Percentiles rank a stretch among this genome's conserved stretches.
These are phyloP conservation scores for Pseudogymnoascus sp. DNA, from an alignment of 2,329 filamentous ascomycete genomes.

Conservation along the genomic window DNA sequence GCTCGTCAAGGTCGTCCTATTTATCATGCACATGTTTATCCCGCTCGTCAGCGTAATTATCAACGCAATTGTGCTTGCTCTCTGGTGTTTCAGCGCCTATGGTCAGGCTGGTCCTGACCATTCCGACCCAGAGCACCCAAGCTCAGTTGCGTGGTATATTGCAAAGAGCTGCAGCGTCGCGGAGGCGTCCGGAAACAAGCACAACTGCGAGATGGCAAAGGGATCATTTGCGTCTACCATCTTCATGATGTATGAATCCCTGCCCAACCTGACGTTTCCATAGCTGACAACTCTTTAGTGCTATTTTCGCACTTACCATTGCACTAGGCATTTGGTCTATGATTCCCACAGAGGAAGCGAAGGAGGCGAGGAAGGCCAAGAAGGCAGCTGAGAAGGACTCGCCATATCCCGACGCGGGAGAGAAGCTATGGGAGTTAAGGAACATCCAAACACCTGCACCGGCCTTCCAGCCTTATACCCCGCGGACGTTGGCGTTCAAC, in stretches of 20 bases:
- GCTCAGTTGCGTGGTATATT: constrained; percentile 66
- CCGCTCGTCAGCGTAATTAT: constrained; percentile 55
- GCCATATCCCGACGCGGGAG: constrained; percentile 32
- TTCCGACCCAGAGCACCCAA: constrained; percentile 54
- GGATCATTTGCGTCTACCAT: constrained; percentile 56
- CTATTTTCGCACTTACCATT: constrained; percentile 53
- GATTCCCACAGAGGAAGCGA: constrained; percentile 33
- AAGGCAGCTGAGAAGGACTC: constrained; percentile 34
- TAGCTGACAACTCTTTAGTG: constrained; percentile 32
- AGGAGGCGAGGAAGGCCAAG: constrained; percentile 22
- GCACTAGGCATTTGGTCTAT: constrained; percentile 49
- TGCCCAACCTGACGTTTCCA: constrained; percentile 8
- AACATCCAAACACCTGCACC: constrained; percentile 35
- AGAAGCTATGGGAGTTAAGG: constrained; percentile 51
- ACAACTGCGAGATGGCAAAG: constrained; percentile 62
- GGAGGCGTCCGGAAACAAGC: constrained; percentile 42
- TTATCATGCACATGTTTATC: constrained; percentile 63
- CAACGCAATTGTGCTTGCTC: constrained; percentile 47
- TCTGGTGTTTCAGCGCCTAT: constrained; percentile 60
- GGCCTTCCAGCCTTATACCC: constrained; percentile 48
- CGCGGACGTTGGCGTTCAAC: constrained; percentile 60
- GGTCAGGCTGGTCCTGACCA: constrained; percentile 69
- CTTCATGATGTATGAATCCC: constrained; percentile 56
- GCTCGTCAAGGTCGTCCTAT: constrained; percentile 60
- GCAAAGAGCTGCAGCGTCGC: constrained; percentile 60